Evolutionary conservation across 306 rosid species (phyloP).

Genomic region (Fragaria ananassa): DNA sequence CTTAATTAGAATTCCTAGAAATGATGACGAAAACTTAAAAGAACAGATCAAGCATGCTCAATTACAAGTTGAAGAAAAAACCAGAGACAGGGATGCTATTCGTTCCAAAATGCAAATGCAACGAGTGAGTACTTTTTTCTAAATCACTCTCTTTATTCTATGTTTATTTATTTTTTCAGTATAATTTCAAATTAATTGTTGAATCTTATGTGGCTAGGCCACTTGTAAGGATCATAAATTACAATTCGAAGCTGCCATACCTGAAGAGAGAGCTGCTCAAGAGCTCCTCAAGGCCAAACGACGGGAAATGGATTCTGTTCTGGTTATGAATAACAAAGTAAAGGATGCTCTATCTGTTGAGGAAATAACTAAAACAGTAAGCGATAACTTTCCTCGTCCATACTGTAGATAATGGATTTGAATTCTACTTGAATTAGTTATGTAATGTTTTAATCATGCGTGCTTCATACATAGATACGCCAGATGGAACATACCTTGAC

Average conservation of each 20-base stretch:
- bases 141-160: constrained; percentile 1
- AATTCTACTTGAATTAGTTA: constrained; percentile 4
- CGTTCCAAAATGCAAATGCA: constrained; percentile 46
- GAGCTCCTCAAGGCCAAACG: constrained; percentile 59
- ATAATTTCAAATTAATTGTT: constrained; percentile 18
- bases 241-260: constrained; percentile 46
- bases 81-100: constrained; percentile 52
- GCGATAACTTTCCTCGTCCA: constrained; percentile 5
- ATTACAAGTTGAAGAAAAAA: constrained; percentile 54
- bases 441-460: constrained; percentile 18
- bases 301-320: constrained; percentile 70
- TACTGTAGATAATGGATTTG: constrained; percentile 7
- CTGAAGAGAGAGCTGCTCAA: constrained; percentile 57
- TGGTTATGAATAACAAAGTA: constrained; percentile 49
- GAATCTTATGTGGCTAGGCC: constrained; percentile 47
- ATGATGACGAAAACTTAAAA: constrained; percentile 54
- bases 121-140: constrained; percentile 41
- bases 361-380: constrained; percentile 68
- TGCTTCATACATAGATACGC: constrained; percentile 49
- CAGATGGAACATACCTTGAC: constrained; percentile 66
- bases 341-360: constrained; percentile 65
- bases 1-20: constrained; percentile 63
- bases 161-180: constrained; percentile 4
- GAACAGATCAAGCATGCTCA: constrained; percentile 53
- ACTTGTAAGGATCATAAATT: constrained; percentile 38